Percentiles rank a stretch among this genome's conserved stretches.
Conservation (phyloP, 306 rosid genomes). For the Oxytropis ochrocephala region DNA sequence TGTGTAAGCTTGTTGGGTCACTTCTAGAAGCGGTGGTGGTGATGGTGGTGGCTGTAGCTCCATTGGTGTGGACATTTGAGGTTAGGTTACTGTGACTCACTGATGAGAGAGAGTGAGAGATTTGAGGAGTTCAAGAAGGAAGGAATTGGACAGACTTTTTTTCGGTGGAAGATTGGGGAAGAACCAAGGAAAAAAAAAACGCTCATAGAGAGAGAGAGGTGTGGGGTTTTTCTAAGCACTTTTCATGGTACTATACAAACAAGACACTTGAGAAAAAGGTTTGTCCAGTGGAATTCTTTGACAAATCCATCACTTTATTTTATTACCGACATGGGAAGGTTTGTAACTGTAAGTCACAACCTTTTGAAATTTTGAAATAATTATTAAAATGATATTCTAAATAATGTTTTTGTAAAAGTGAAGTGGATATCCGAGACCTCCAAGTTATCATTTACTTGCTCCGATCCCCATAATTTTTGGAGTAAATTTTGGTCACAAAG, state of each 20-base stretch:
- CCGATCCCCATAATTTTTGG: too few species aligned
- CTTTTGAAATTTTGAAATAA: background rate
- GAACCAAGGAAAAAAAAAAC: background rate
- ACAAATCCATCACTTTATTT: background rate
- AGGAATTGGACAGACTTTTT: background rate
- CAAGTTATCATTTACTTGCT: too few species aligned
- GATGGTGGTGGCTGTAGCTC: conserved; percentile 47
- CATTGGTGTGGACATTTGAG: conserved; percentile 46
- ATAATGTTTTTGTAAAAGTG: too few species aligned
- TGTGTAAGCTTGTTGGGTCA: conserved; percentile 46
- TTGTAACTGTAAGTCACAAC: background rate
- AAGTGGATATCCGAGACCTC: too few species aligned
- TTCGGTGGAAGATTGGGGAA: conserved; percentile 2
- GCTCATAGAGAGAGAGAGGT: background rate
- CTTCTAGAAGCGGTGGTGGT: conserved; percentile 38
- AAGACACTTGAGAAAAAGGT: background rate
- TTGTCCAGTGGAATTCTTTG: conserved; percentile 11
- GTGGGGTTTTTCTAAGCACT: background rate
- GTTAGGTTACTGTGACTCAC: too few species aligned
- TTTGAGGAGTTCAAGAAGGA: too few species aligned
- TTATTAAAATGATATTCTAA: too few species aligned
- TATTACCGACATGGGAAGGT: background rate
- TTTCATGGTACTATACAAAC: conserved; percentile 17
- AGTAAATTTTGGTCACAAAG: too few species aligned
- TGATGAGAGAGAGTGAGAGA: background rate